phyloP scores from a whole-genome alignment of 768 basidiomycete genomes.

The Hydnomerulius pinastri region DNA sequence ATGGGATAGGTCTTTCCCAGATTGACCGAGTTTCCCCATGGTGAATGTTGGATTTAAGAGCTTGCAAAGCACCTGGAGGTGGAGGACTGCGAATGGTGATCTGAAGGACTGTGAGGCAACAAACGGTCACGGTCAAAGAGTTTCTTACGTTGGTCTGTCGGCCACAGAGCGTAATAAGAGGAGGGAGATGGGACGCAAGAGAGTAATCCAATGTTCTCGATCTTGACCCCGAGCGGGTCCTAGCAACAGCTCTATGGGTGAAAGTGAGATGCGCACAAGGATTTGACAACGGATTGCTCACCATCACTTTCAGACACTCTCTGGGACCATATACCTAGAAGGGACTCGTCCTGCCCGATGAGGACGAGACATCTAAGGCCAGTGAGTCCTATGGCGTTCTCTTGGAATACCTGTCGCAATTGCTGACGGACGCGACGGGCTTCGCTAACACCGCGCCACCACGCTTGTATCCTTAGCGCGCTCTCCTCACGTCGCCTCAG shows the following conservation, averaged over 20 bases:
- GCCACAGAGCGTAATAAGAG: slow-evolving; percentile 57
- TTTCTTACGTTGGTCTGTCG: slow-evolving; percentile 48
- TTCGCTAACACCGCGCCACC: slow-evolving; percentile 61
- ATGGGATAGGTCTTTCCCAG: slow-evolving; percentile 33
- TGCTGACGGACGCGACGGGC: slow-evolving; percentile 41
- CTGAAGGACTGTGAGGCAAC: slow-evolving; percentile 34
- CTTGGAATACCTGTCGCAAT: slow-evolving; percentile 52
- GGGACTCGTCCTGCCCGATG: slow-evolving; percentile 44
- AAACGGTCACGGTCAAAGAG: neutral
- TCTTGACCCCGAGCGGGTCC: slow-evolving; percentile 39
- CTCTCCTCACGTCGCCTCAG: slow-evolving; percentile 56
- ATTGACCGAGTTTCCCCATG: slow-evolving; percentile 21
- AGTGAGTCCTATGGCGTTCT: slow-evolving; percentile 52
- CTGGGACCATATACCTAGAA: slow-evolving; percentile 36
- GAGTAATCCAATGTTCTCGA: slow-evolving; percentile 57
- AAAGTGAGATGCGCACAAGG: slow-evolving; percentile 1
- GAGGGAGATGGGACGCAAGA: slow-evolving; percentile 51
- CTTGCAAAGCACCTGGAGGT: slow-evolving; percentile 52
- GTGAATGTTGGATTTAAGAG: slow-evolving; percentile 38
- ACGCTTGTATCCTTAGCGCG: slow-evolving; percentile 64
- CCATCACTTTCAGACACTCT: slow-evolving; percentile 22
- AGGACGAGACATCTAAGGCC: slow-evolving; percentile 69
- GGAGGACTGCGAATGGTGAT: slow-evolving; percentile 43
- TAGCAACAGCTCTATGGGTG: slow-evolving; percentile 41
- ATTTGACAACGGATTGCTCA: slow-evolving; percentile 2